Percentiles rank a stretch among this genome's conserved stretches.
Evolutionary conservation across 306 rosid genomes (phyloP).

Genomic region (Begonia peltatifolia): DNA sequence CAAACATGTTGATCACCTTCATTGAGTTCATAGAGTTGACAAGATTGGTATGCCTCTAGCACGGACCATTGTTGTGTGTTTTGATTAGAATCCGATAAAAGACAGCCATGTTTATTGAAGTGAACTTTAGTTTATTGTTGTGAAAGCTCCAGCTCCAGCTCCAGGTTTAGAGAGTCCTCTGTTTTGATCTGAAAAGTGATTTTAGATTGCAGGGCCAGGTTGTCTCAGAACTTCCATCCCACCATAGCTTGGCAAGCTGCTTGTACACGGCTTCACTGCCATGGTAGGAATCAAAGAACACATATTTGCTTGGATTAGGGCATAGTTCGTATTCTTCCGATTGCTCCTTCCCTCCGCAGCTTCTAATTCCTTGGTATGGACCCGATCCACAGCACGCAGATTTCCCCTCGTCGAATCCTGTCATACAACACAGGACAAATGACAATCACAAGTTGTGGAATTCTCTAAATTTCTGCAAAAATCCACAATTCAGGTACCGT

Average conservation of each 20-base stretch:
- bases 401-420: slow-evolving; percentile 20
- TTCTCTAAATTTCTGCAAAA: neutral
- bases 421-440: neutral
- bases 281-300: slow-evolving; percentile 25
- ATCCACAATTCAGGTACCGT: slow-evolving; percentile 15
- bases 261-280: slow-evolving; percentile 16
- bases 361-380: slow-evolving; percentile 8
- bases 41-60: no score
- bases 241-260: slow-evolving; percentile 18
- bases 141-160: no score
- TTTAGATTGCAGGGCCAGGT: slow-evolving; percentile 17
- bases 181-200: slow-evolving; percentile 8
- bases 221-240: slow-evolving; percentile 14
- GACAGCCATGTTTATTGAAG: no score
- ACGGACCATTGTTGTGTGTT: no score
- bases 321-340: slow-evolving; percentile 12
- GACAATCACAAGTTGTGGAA: neutral
- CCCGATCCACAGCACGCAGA: slow-evolving; percentile 34
- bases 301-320: slow-evolving; percentile 12
- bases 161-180: no score
- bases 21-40: no score
- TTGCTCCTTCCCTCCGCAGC: slow-evolving; percentile 19
- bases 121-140: no score
- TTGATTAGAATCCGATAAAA: no score
- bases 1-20: no score